Evolutionary conservation across 257 asterid genomes (phyloP).

Genomic region (Asclepias syriaca): DNA sequence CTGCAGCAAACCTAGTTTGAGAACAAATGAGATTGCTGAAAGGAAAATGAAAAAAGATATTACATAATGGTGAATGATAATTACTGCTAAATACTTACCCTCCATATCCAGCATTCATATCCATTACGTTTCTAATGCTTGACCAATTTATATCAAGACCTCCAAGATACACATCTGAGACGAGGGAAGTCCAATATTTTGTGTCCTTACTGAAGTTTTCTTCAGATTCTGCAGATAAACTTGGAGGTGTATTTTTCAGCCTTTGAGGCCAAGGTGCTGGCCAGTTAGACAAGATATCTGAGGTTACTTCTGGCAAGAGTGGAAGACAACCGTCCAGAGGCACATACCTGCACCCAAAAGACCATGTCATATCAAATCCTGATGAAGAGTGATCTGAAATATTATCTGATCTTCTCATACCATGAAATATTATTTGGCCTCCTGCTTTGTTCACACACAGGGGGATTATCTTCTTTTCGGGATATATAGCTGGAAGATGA

Average conservation of each 20-base stretch:
- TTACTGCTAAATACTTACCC: constrained; percentile 44
- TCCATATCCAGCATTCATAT: constrained; percentile 85
- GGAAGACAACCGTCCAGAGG: constrained; percentile 69
- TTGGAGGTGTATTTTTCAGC: constrained; percentile 50
- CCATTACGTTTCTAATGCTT: constrained; percentile 67
- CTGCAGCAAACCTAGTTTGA: constrained; percentile 65
- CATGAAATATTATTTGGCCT: constrained; percentile 54
- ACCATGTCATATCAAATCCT: background rate
- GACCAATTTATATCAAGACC: constrained; percentile 65
- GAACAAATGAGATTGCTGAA: constrained; percentile 3
- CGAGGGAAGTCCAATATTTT: constrained; percentile 72
- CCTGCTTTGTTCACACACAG: constrained; percentile 49
- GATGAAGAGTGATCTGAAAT: background rate
- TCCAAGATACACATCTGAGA: constrained; percentile 66
- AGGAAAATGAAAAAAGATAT: background rate
- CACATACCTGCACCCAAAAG: constrained; percentile 48
- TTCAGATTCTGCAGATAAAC: constrained; percentile 42
- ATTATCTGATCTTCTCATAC: constrained; percentile 22
- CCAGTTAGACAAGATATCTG: constrained; percentile 29
- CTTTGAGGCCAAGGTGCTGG: constrained; percentile 80
- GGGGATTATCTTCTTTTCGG: constrained; percentile 56
- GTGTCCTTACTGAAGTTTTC: constrained; percentile 51
- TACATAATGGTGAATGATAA: background rate
- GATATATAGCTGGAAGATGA: constrained; percentile 63
- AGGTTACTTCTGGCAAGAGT: constrained; percentile 24